phyloP scores from a whole-genome alignment of 129 eudicot species.

The Smallanthus sonchifolius region DNA sequence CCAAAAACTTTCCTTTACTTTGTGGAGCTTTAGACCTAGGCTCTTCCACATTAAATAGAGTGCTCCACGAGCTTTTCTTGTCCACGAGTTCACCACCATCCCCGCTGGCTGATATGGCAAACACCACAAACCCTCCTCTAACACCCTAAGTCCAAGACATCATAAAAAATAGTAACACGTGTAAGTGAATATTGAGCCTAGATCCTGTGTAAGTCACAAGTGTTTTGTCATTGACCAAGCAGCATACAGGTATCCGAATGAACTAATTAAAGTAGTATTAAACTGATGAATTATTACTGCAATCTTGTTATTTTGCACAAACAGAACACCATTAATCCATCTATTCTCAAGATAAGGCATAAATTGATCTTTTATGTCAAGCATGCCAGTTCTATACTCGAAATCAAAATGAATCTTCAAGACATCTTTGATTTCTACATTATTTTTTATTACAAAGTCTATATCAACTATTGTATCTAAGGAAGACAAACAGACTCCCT shows the following conservation, averaged over 20 bases:
- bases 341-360: neutral
- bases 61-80: constrained; percentile 64
- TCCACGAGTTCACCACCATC: constrained; percentile 68
- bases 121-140: constrained; percentile 65
- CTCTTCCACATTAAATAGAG: constrained; percentile 79
- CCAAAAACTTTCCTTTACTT: constrained; percentile 76
- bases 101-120: constrained; percentile 61
- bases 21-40: constrained; percentile 63
- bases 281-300: neutral
- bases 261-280: neutral
- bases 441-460: neutral
- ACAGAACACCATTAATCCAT: neutral
- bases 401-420: neutral
- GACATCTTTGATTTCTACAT: neutral
- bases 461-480: too few relatives aligned
- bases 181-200: neutral
- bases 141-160: constrained; percentile 45
- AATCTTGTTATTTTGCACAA: neutral
- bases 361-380: neutral
- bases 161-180: neutral
- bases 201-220: neutral
- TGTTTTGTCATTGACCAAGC: neutral
- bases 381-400: neutral
- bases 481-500: neutral
- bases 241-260: neutral